Percentiles rank a stretch among this genome's conserved stretches.
Conservation (phyloP, 495 filamentous ascomycete species). For the Aspergillus leporis region DNA sequence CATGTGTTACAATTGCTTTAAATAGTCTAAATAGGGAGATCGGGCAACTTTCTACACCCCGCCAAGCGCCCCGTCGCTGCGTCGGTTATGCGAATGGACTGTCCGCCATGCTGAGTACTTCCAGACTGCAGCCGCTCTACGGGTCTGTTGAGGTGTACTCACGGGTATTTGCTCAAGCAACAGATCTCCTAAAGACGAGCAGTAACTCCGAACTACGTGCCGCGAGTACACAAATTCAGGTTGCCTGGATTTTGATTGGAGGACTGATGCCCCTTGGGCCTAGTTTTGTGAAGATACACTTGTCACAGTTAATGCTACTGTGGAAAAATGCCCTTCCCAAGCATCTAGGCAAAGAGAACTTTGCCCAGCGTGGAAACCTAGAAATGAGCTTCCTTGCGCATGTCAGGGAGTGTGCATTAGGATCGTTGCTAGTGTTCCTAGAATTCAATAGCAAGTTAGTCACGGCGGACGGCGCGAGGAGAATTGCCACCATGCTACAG, state of each 20-base stretch:
- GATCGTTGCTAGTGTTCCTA: slow-evolving; percentile 88
- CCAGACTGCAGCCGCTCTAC: slow-evolving; percentile 83
- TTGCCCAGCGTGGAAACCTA: slow-evolving; percentile 72
- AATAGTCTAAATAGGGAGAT: slow-evolving; percentile 91
- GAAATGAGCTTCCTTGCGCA: slow-evolving; percentile 93
- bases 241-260: slow-evolving; percentile 96
- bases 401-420: slow-evolving; percentile 91
- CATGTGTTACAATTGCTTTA: slow-evolving; percentile 93
- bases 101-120: slow-evolving; percentile 87
- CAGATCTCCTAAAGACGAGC: slow-evolving; percentile 88
- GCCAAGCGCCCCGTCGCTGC: slow-evolving; percentile 81
- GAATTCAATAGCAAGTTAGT: slow-evolving; percentile 91
- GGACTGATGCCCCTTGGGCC: slow-evolving; percentile 95
- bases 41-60: slow-evolving; percentile 67
- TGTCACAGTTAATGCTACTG: slow-evolving; percentile 90
- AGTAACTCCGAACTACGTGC: slow-evolving; percentile 87
- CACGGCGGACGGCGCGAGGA: slow-evolving; percentile 91
- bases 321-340: slow-evolving; percentile 98
- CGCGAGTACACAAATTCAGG: slow-evolving; percentile 92
- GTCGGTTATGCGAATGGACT: slow-evolving; percentile 93
- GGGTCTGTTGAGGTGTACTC: slow-evolving; percentile 95
- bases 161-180: slow-evolving; percentile 85
- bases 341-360: slow-evolving; percentile 88
- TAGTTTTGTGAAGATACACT: slow-evolving; percentile 98
- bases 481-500: slow-evolving; percentile 91